A percentile compares a stretch with the other conserved stretches of the same genome.
Evolutionary conservation across 352 stramenopile species (phyloP).

Genomic region (Elongisporangium prolatum): DNA sequence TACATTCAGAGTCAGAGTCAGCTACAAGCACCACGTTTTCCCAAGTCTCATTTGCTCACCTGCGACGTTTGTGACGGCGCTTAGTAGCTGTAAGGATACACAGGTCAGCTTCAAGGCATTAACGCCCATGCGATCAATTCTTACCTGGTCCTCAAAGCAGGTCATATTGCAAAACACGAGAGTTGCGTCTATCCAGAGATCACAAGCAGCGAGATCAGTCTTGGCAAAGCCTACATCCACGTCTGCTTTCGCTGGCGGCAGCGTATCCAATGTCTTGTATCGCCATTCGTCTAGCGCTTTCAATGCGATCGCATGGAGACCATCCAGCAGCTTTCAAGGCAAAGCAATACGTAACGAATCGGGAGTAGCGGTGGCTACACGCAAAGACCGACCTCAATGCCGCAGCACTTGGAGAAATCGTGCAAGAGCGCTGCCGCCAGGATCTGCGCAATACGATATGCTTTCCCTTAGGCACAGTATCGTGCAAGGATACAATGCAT

Average conservation of each 20-base stretch:
- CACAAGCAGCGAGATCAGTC: conserved; percentile 35
- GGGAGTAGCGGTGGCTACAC: neutral
- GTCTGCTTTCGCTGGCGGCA: conserved; percentile 43
- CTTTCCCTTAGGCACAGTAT: no score
- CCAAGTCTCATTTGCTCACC: no score
- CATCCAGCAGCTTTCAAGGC: conserved; percentile 33
- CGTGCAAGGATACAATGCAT: no score
- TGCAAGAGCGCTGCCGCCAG: conserved; percentile 54
- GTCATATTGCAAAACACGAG: conserved; percentile 67
- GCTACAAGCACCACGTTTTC: no score
- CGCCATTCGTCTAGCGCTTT: conserved; percentile 61
- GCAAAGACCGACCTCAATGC: conserved; percentile 32
- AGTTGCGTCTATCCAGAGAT: conserved; percentile 53
- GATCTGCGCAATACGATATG: no score
- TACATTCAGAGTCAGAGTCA: neutral
- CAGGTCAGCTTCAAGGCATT: neutral
- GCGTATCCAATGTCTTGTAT: conserved; percentile 51
- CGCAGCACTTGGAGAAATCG: conserved; percentile 61
- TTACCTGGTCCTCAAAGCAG: conserved; percentile 64
- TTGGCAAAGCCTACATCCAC: conserved; percentile 56
- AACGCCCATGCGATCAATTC: conserved; percentile 5
- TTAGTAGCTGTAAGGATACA: conserved; percentile 15
- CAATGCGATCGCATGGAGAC: conserved; percentile 53
- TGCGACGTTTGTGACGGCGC: conserved; percentile 27
- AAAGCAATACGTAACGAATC: neutral